Evolutionary conservation across 2,329 filamentous ascomycete genomes (phyloP), one percentile per base, ranked within the genome.

Genomic region (Trichophyton simii): DNA sequence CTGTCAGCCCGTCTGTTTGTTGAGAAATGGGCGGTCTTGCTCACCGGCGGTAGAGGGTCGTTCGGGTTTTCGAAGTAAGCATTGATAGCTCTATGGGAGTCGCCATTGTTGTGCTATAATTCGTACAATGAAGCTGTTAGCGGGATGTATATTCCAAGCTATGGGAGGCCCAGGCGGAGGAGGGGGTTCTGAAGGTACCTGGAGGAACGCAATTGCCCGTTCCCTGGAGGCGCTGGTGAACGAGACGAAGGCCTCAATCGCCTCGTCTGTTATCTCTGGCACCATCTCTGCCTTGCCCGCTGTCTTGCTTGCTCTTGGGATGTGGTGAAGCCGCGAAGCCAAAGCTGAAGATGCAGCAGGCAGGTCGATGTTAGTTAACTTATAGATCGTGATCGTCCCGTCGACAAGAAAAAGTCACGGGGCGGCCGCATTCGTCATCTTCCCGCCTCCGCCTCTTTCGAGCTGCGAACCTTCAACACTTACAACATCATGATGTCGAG

Each of bases 21-120:
- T 48, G 18, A 13, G 44, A 18, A 18, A 31, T 25, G 9, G 13
- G 50, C 22, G 7, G n/a, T 34, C 50, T 13, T 70, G 68, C 20
- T 70, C 66, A 28, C 71, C 69, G 25, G 20, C 36, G 11, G 38
- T 20, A 48, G 5, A 25, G 28, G 28, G 15, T 69, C 70, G 15
- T 60, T 61, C 5, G 75, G 75, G 65, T 77, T 75, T 68, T 79
- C 76, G 38, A 77, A 77, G 65, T 75, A 79, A 20, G 76, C 76
- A 67, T 79, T 78, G 63, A 78, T 73, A 36, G 77, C 77, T 66
- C 73, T 74, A 46, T 77, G 72, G 1, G 74, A 71, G 64, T 79
- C 73, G 57, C 75, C 71, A 59, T 77, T 73, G 63, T 77, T 73
- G 59, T 74, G 75, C 77, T 78, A 59, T 8, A 7, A 63, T n/a